These are phyloP conservation scores for Rutstroemia sp. DNA, from an alignment of 2,329 filamentous ascomycete species.

Conservation along the genomic window DNA sequence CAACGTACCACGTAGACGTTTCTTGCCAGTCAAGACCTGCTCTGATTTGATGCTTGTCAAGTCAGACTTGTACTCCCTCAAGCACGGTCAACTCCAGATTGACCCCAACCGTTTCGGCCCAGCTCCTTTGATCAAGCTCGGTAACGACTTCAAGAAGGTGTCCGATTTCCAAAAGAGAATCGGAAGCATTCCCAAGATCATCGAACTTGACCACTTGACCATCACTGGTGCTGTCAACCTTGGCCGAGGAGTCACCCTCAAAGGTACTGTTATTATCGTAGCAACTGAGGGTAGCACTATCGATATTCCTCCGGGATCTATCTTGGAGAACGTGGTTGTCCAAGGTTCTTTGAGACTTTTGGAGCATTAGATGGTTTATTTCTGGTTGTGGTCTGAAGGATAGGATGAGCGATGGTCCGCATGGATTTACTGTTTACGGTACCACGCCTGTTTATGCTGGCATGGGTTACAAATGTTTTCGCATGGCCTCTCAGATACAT, in stretches of 20 bases:
- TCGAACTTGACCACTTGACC: slow-evolving; percentile 89
- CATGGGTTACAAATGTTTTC: slow-evolving; percentile 2
- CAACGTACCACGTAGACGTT: slow-evolving; percentile 94
- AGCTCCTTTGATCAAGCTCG: slow-evolving; percentile 96
- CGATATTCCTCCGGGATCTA: slow-evolving; percentile 91
- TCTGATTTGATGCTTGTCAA: slow-evolving; percentile 99
- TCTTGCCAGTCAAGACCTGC: slow-evolving; percentile 99
- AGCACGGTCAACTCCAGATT: slow-evolving; percentile 97
- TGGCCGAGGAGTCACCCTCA: slow-evolving; percentile 88
- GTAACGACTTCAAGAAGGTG: slow-evolving; percentile 99
- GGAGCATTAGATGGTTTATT: slow-evolving; percentile 46
- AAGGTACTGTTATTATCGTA: slow-evolving; percentile 98
- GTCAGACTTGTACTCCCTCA: slow-evolving; percentile 96
- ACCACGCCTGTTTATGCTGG: not conserved
- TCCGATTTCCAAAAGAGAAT: slow-evolving; percentile 91
- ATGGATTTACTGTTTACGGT: slow-evolving; percentile 7
- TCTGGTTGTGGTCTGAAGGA: not conserved
- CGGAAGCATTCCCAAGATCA: slow-evolving; percentile 79
- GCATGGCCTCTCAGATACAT: slow-evolving; percentile 3
- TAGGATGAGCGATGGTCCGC: not conserved
- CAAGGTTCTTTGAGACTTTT: slow-evolving; percentile 83
- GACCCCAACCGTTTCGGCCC: slow-evolving; percentile 95
- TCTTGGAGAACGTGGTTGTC: slow-evolving; percentile 97
- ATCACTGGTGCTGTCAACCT: slow-evolving; percentile 97
- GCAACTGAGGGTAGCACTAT: slow-evolving; percentile 97